A percentile compares a stretch with the other conserved stretches of the same genome.
Conservation (phyloP, 2,329 filamentous ascomycete genomes). For the Elsinoe australis region DNA sequence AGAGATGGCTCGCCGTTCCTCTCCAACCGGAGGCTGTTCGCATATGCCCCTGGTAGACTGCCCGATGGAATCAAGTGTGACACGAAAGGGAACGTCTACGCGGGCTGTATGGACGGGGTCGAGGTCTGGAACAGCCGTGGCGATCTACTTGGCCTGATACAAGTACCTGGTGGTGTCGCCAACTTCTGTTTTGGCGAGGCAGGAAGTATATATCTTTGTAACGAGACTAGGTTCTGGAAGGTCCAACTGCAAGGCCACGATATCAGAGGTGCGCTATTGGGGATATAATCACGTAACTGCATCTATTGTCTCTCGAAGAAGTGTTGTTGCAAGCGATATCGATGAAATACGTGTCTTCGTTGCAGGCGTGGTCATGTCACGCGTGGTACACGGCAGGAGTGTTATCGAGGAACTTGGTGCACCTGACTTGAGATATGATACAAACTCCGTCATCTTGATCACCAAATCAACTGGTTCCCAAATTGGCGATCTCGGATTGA, state of each 20-base stretch:
- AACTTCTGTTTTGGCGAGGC: constrained; percentile 31
- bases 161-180: constrained; percentile 36
- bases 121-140: constrained; percentile 19
- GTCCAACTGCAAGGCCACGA: constrained; percentile 5
- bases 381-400: too few species aligned
- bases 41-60: constrained; percentile 17
- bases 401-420: too few species aligned
- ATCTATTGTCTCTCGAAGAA: too few species aligned
- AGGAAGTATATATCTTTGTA: constrained; percentile 40
- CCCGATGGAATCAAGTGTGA: constrained; percentile 21
- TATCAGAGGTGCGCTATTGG: constrained; percentile 17
- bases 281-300: too few species aligned
- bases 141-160: constrained; percentile 36
- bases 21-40: constrained; percentile 19
- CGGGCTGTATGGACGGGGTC: constrained; percentile 20
- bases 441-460: too few species aligned
- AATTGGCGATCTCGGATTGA: too few species aligned
- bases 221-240: constrained; percentile 27
- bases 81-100: constrained; percentile 19
- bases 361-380: too few species aligned
- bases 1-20: constrained; percentile 22
- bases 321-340: too few species aligned
- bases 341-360: too few species aligned
- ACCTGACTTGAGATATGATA: too few species aligned
- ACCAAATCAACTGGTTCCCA: too few species aligned